A percentile compares a stretch with the other conserved stretches of the same genome.
Conservation (phyloP, 2,329 filamentous ascomycete genomes). For the Colletotrichum acutatum region DNA sequence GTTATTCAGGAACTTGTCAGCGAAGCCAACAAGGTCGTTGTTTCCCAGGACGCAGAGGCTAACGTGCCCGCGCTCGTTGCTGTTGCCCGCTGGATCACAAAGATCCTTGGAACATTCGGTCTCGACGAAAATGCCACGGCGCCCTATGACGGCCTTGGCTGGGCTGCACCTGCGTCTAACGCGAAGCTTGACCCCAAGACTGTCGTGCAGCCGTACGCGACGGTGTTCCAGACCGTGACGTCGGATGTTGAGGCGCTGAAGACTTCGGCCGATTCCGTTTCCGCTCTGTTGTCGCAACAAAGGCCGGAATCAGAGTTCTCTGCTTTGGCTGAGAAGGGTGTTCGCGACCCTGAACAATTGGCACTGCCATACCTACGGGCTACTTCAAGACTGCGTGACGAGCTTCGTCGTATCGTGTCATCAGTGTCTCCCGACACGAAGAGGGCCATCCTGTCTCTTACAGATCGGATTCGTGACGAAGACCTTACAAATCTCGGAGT, state of each 20-base stretch:
- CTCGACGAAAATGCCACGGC: conserved; percentile 72
- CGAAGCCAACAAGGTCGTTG: conserved; percentile 73
- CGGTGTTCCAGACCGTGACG: conserved; percentile 57
- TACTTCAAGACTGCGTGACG: conserved; percentile 68
- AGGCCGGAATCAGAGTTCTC: conserved; percentile 60
- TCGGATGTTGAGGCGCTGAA: conserved; percentile 58
- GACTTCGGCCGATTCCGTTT: conserved; percentile 59
- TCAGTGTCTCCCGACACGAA: conserved; percentile 62
- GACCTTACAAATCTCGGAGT: conserved; percentile 86
- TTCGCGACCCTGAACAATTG: conserved; percentile 63
- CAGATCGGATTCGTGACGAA: conserved; percentile 82
- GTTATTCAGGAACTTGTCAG: conserved; percentile 82
- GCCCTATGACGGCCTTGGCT: conserved; percentile 68
- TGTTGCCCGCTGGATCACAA: conserved; percentile 83
- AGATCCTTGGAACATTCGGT: conserved; percentile 86
- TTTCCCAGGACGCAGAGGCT: conserved; percentile 47
- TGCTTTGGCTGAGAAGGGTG: conserved; percentile 55
- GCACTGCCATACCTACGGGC: conserved; percentile 66
- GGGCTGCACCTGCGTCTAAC: conserved; percentile 55
- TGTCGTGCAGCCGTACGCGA: conserved; percentile 56
- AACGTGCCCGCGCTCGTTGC: conserved; percentile 61
- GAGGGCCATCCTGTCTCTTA: conserved; percentile 80
- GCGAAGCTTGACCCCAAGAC: conserved; percentile 54
- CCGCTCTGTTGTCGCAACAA: conserved; percentile 51
- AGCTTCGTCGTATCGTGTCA: conserved; percentile 67